A percentile compares a stretch with the other conserved stretches of the same genome.
phyloP scores from a whole-genome alignment of 495 filamentous ascomycete genomes.

The Aspergillus affinis region DNA sequence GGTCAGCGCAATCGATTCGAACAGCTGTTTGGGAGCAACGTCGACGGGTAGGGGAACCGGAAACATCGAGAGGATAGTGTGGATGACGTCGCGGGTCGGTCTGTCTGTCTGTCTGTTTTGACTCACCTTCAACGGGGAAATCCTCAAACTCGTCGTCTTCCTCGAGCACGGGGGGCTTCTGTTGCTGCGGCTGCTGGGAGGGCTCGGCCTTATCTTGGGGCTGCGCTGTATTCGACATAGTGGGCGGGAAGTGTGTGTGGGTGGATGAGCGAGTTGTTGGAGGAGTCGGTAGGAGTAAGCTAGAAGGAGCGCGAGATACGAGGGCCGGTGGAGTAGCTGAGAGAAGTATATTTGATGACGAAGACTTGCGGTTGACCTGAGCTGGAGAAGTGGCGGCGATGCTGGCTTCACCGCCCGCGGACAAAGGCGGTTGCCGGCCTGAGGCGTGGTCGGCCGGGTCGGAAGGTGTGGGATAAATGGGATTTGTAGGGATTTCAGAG shows the following conservation, averaged over 20 bases:
- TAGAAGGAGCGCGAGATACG: background rate
- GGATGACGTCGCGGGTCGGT: background rate
- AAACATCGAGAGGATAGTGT: too few species aligned
- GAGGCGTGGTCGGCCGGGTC: background rate
- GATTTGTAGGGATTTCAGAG: too few species aligned
- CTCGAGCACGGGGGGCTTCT: slow-evolving; percentile 70
- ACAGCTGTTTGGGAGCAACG: background rate
- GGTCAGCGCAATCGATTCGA: slow-evolving; percentile 7
- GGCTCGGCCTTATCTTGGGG: slow-evolving; percentile 38
- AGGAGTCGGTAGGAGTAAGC: background rate
- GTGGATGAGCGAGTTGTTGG: slow-evolving; percentile 12
- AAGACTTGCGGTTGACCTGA: background rate
- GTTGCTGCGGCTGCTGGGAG: slow-evolving; percentile 48
- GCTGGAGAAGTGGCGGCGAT: background rate
- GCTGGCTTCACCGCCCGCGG: background rate
- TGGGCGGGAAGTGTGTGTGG: slow-evolving; percentile 11
- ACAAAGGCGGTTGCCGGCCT: background rate
- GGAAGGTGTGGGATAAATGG: too few species aligned
- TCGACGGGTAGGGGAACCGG: too few species aligned
- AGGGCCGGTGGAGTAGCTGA: background rate
- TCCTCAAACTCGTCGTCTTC: slow-evolving; percentile 99
- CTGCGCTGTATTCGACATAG: slow-evolving; percentile 45
- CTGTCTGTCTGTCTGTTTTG: background rate
- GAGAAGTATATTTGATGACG: background rate
- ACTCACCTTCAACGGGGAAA: slow-evolving; percentile 89